Evolutionary conservation across 345 rosid genomes (phyloP).

Genomic region (Passiflora organensis): DNA sequence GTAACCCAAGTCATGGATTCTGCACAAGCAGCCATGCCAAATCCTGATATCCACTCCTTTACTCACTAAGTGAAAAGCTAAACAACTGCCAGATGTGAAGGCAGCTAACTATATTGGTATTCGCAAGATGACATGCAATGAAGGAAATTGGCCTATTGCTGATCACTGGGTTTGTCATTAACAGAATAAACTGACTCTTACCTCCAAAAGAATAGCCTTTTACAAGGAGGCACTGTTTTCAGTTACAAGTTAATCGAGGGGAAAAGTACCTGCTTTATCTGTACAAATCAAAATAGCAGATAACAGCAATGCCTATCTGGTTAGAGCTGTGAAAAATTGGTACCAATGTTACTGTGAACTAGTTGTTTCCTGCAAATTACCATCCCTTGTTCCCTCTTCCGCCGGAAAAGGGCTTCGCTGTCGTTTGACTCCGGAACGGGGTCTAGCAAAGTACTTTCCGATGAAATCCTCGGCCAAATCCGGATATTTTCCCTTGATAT

Average conservation of each 20-base stretch:
- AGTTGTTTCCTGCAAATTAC: too few relatives aligned
- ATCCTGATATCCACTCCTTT: too few relatives aligned
- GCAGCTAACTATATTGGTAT: too few relatives aligned
- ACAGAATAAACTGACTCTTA: too few relatives aligned
- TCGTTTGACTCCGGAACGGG: constrained; percentile 31
- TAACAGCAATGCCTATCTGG: neutral
- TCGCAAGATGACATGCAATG: too few relatives aligned
- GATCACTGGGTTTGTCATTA: too few relatives aligned
- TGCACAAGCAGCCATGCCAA: too few relatives aligned
- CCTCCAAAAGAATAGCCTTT: too few relatives aligned
- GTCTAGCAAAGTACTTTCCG: constrained; percentile 51
- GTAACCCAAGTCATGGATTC: too few relatives aligned
- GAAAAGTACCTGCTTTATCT: neutral
- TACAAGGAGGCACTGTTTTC: neutral
- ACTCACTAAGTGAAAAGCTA: too few relatives aligned
- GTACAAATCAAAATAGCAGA: constrained; percentile 32
- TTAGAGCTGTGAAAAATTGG: neutral
- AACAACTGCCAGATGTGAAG: too few relatives aligned
- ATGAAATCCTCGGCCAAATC: constrained; percentile 53
- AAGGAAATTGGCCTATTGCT: too few relatives aligned
- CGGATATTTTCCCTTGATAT: constrained; percentile 56
- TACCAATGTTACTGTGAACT: neutral
- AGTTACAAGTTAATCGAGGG: neutral
- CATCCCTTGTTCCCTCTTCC: constrained; percentile 13
- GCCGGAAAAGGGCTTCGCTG: constrained; percentile 35